Base-by-base conservation (phyloP, 1,284 basidiomycete genomes). In the Moesziomyces aphidis region DNA sequence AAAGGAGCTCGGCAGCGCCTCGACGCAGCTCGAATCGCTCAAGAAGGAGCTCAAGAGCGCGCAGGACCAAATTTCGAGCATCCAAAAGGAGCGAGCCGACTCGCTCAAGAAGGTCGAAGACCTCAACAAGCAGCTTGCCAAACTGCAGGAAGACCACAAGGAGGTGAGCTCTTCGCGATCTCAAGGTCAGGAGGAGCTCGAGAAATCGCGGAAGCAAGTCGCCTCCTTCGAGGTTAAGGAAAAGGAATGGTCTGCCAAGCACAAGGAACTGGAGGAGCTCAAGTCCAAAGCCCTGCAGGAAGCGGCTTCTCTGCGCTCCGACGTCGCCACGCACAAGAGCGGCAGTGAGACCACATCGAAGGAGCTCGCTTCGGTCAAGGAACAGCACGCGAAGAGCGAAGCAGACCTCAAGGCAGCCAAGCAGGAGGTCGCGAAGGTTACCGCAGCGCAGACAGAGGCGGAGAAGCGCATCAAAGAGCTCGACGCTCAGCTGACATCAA, bases 221-320 rank as follows among this genome's bases (percentile, higher is more conserved):
- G 45, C 49, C 8, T 46, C 53, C 24, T 43, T 60, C 22, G 43
- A 46, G 42, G 36, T 31, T 13, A 63, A 67, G 54, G 51, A 65
- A 51, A 65, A 65, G 39, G 68, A 65, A 7, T 55, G 34, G 55
- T 54, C 61, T 19, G 46, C 58, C 5, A 61, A 71, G 51, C 68
- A 61, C 21, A 64, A 71, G 44, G 68, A 71, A 48, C 55, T 65
- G 34, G 61, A 71, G 48, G 46, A 44, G 13, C 47, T 26, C 51
- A 47, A 64, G n/a, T 44, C 58, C 13, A 55, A 55, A 44, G 51
- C 53, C 6, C 55, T 61, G 26, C 55, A 61, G 17, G 62, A 71
- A 7, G 44, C 58, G 19, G 50, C 61, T 43, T 21, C 51, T 11
- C n/a, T 65, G 47, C 61, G 55, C 1, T 24, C 50, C n/a, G 59